Evolutionary conservation across 257 asterid species (phyloP).

Genomic region (Jacaranda mimosifolia): DNA sequence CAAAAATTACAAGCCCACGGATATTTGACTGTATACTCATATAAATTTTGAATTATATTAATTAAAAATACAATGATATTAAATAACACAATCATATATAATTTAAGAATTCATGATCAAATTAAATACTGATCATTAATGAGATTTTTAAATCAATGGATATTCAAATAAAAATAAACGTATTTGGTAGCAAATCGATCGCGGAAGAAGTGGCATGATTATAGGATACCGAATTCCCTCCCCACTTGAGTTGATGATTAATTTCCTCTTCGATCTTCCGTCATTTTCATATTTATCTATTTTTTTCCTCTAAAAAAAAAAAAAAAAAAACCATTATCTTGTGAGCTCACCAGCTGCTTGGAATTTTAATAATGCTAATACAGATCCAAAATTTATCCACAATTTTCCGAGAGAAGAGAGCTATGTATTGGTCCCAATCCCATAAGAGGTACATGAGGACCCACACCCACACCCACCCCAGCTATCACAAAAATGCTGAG

Average conservation of each 20-base stretch:
- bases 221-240: slow-evolving; percentile 1
- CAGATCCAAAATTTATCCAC: background rate
- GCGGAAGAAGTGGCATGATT: slow-evolving; percentile 38
- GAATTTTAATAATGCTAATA: background rate
- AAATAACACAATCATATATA: too few relatives aligned
- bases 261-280: background rate
- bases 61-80: too few relatives aligned
- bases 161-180: background rate
- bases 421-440: background rate
- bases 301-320: too few relatives aligned
- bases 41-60: too few relatives aligned
- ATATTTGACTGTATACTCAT: too few relatives aligned
- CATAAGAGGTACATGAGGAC: background rate
- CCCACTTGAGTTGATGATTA: background rate
- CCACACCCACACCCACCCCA: background rate
- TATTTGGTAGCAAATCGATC: slow-evolving; percentile 17
- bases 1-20: too few relatives aligned
- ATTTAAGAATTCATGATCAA: too few relatives aligned
- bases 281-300: background rate
- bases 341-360: background rate
- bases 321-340: background rate
- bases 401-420: background rate
- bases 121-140: too few relatives aligned
- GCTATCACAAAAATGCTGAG: background rate
- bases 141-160: too few relatives aligned